Evolutionary conservation across 2,329 filamentous ascomycete genomes (phyloP).

Genomic region (Massarina eburnea): DNA sequence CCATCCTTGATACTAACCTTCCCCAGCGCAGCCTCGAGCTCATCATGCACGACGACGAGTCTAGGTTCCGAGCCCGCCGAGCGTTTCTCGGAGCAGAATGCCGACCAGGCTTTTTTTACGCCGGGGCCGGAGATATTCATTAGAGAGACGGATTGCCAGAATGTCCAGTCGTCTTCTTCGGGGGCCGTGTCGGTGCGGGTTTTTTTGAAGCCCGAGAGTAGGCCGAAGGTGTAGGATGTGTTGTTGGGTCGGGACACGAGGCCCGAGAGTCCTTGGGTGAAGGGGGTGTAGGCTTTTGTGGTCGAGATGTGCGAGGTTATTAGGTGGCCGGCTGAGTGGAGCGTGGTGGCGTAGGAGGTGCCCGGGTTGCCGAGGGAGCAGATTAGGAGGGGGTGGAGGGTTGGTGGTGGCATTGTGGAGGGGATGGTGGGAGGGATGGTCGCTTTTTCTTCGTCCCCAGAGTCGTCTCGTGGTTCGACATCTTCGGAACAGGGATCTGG

Average conservation of each 20-base stretch:
- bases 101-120: conserved; percentile 65
- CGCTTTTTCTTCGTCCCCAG: no score
- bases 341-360: conserved; percentile 69
- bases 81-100: conserved; percentile 44
- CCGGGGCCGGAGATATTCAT: conserved; percentile 87
- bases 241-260: conserved; percentile 30
- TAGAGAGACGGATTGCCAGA: conserved; percentile 72
- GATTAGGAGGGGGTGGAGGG: conserved; percentile 64
- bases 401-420: conserved; percentile 21
- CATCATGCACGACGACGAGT: conserved; percentile 84
- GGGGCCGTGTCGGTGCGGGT: conserved; percentile 7
- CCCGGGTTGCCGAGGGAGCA: conserved; percentile 83
- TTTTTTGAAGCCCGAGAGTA: conserved; percentile 44
- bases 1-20: conserved; percentile 66
- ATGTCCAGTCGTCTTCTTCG: conserved; percentile 53
- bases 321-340: conserved; percentile 86
- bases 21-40: conserved; percentile 74
- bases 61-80: conserved; percentile 40
- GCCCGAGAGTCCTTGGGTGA: conserved; percentile 31
- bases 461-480: no score
- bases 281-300: conserved; percentile 33
- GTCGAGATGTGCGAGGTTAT: conserved; percentile 56
- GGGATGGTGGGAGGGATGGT: conserved; percentile 14
- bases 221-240: conserved; percentile 44
- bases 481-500: conserved; percentile 22